Evolutionary conservation across 768 basidiomycete genomes (phyloP).

Genomic region (Tulasnella sp.): DNA sequence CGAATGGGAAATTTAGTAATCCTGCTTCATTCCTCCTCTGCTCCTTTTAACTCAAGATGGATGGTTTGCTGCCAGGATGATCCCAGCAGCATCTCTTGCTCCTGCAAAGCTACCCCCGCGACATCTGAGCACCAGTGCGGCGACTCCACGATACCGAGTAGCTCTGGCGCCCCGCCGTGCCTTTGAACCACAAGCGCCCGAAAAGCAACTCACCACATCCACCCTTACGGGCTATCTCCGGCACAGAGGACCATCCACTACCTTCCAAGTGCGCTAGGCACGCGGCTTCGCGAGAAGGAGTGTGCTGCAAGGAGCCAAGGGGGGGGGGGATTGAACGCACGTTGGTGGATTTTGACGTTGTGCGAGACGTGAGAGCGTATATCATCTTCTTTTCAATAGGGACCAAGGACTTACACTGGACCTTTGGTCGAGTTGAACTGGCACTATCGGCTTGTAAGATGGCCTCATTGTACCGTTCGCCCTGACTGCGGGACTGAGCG

Average conservation of each 20-base stretch:
- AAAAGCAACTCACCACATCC: constrained; percentile 5
- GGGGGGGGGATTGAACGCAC: constrained; percentile 67
- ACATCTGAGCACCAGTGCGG: neutral
- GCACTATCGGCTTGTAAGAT: constrained; percentile 83
- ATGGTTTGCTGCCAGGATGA: constrained; percentile 5
- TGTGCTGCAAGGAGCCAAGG: constrained; percentile 85
- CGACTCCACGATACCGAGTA: neutral
- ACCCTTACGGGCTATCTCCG: constrained; percentile 14
- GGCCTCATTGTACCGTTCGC: constrained; percentile 90
- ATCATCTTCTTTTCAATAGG: too few relatives aligned
- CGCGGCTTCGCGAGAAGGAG: constrained; percentile 30
- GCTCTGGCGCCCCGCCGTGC: neutral
- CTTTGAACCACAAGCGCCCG: too few relatives aligned
- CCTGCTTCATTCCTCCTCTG: too few relatives aligned
- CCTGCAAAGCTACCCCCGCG: constrained; percentile 1
- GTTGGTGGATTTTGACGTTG: constrained; percentile 74
- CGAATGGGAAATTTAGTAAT: too few relatives aligned
- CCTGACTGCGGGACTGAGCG: constrained; percentile 76
- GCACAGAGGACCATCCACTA: constrained; percentile 14
- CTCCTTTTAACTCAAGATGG: too few relatives aligned
- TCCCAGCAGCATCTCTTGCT: neutral
- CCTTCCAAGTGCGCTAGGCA: constrained; percentile 18
- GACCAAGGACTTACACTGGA: too few relatives aligned
- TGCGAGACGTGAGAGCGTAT: constrained; percentile 80
- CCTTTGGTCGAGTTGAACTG: constrained; percentile 27